These are phyloP conservation scores for Lanmaoa pseudosensibilis DNA, from an alignment of 768 basidiomycete genomes.

Conservation along the genomic window DNA sequence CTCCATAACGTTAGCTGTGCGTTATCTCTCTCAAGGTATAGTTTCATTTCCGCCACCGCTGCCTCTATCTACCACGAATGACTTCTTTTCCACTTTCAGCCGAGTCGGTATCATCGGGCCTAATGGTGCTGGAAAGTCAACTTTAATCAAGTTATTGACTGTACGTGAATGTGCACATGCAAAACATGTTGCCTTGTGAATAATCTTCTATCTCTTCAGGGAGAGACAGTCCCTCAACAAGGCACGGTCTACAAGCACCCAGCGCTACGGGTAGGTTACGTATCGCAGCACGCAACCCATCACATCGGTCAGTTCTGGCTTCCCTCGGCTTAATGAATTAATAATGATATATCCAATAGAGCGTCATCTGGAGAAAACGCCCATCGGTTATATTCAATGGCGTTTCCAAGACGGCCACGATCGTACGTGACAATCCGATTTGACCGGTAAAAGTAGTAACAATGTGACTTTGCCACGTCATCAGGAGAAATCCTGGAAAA, in stretches of 20 bases:
- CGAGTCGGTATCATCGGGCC: conserved; percentile 91
- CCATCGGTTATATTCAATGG: conserved; percentile 97
- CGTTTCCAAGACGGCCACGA: conserved; percentile 98
- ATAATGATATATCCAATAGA: conserved; percentile 46
- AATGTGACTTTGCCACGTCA: conserved; percentile 14
- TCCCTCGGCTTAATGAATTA: conserved; percentile 16
- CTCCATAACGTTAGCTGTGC: conserved; percentile 88
- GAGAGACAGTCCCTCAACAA: conserved; percentile 89
- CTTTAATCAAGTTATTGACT: conserved; percentile 90
- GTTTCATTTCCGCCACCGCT: conserved; percentile 27
- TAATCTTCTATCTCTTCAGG: conserved; percentile 43
- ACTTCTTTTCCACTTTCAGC: conserved; percentile 42
- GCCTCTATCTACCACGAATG: conserved; percentile 11
- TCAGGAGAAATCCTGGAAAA: conserved; percentile 89
- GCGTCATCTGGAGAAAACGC: conserved; percentile 93
- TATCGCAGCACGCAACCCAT: conserved; percentile 97
- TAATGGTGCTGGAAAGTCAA: conserved; percentile 96
- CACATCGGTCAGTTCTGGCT: conserved; percentile 65
- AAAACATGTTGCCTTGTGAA: conserved; percentile 8
- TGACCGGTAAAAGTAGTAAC: conserved; percentile 7
- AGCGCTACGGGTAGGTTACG: conserved; percentile 89
- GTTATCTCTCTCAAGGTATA: conserved; percentile 85
- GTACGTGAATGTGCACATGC: conserved; percentile 40
- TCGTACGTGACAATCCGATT: conserved; percentile 51
- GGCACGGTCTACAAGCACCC: conserved; percentile 95